Conservation (phyloP, 345 rosid species). For the Murraya koenigii region DNA sequence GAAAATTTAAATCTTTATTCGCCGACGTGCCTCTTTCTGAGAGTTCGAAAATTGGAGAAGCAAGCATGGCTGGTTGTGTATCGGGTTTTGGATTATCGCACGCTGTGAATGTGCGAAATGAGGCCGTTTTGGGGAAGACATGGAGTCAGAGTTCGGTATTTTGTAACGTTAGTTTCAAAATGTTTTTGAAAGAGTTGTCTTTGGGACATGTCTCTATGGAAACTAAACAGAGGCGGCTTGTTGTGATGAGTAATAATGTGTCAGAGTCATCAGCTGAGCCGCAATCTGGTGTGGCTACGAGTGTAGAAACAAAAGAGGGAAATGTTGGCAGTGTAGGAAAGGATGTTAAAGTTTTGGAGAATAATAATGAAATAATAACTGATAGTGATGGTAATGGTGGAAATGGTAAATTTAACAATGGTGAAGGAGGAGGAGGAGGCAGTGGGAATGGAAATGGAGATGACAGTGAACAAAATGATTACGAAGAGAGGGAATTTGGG, state of each 20-base stretch:
- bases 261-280: constrained; percentile 38
- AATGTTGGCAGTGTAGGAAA: constrained; percentile 18
- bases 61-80: constrained; percentile 43
- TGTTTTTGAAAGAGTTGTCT: constrained; percentile 13
- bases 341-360: constrained; percentile 25
- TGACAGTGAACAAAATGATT: constrained; percentile 36
- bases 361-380: constrained; percentile 18
- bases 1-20: constrained; percentile 12
- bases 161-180: constrained; percentile 4
- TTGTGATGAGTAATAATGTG: constrained; percentile 31
- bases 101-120: constrained; percentile 28
- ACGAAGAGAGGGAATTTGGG: constrained; percentile 76
- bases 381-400: constrained; percentile 33
- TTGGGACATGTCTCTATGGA: constrained; percentile 19
- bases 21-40: constrained; percentile 31
- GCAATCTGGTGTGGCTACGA: constrained; percentile 21
- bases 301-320: constrained; percentile 13
- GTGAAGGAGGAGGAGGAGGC: constrained; percentile 43
- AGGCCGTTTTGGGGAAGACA: constrained; percentile 20
- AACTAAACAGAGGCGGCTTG: constrained; percentile 37
- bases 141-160: constrained; percentile 23
- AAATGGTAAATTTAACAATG: constrained; percentile 35
- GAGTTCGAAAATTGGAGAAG: neutral
- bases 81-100: constrained; percentile 31
- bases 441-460: constrained; percentile 33